Base-by-base conservation (phyloP, 2,329 filamentous ascomycete genomes). In the Fusarium torulosum region DNA sequence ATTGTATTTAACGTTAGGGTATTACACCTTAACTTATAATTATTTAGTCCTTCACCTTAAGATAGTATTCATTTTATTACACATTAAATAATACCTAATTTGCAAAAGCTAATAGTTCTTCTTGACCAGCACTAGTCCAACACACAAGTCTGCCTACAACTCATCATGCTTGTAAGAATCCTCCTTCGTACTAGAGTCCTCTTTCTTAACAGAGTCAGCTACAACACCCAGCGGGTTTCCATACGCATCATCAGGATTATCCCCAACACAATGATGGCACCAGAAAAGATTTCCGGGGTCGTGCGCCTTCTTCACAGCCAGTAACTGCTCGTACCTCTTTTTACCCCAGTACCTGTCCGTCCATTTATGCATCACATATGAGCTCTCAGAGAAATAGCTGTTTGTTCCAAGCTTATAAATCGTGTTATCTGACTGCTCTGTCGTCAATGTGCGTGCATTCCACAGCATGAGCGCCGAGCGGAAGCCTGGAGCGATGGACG, bases 351-450 rank as follows among this genome's bases (percentile, higher is more conserved):
- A 59, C 13, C 51, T 56, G 1, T 13, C 20, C 1, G 55, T 59
- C 55, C 52, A 59, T 1, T 59, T 59, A 20, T 59, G 41, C 42
- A 59, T 56, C 4, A 59, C 55, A 23, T 56, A 57, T 1, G 42
- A 59, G n/a, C 55, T 59, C 35, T 59, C 52, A 2, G 55, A 59
- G 35, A 59, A 57, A 20, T 57, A 59, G 6, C 51, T 57, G 27
- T 57, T 47, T 11, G 33, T 6, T 0, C 52, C 55, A 35, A 59
- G 41, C 35, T 57, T 56, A 4, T 59, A 57, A 13, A 59, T 41
- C 7, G 55, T 59, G 2, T 57, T 42, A 2, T 57, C 4, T 0
- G 41, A 38, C 9, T 57, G 55, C n/a, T 59, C 15, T 5, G 55
- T 47, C 5, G 52, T 19, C 13, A 59, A 23, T 2, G 51, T 59